Conservation (phyloP, 139 green algal genomes). For the Monoraphidium neglectum region DNA sequence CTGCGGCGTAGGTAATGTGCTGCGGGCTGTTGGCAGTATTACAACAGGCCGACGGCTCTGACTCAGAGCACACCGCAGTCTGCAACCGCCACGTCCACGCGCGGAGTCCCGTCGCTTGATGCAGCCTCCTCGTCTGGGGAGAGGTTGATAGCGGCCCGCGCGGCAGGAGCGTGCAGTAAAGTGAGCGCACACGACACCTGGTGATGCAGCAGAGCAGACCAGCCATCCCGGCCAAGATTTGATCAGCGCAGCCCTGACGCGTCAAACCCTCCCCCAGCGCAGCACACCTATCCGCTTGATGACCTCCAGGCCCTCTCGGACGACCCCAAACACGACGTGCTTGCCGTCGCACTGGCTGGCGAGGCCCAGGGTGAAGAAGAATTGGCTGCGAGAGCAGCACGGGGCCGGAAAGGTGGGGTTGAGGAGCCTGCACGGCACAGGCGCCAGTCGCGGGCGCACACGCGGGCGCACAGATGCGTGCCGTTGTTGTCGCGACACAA, state of each 20-base stretch:
- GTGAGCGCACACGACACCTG: background rate
- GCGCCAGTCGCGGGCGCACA: no score
- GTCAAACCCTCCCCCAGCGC: background rate
- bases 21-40: no score
- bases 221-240: background rate
- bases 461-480: no score
- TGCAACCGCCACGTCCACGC: conserved; percentile 48
- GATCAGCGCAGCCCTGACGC: background rate
- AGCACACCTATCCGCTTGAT: conserved; percentile 66
- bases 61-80: conserved; percentile 56
- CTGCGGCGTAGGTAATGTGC: no score
- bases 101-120: conserved; percentile 43
- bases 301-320: conserved; percentile 78
- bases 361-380: conserved; percentile 82
- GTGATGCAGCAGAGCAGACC: background rate
- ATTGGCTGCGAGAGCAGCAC: conserved; percentile 48
- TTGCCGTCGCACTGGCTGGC: conserved; percentile 79
- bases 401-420: background rate
- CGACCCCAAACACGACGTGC: conserved; percentile 86
- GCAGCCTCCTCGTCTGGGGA: conserved; percentile 53
- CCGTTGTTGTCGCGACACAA: no score
- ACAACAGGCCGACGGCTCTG: no score
- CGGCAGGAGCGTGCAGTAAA: no score
- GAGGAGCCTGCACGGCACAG: no score
- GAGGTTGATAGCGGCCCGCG: background rate